Evolutionary conservation across 305 asterid genomes (phyloP).

Genomic region (Solanum hybrid): DNA sequence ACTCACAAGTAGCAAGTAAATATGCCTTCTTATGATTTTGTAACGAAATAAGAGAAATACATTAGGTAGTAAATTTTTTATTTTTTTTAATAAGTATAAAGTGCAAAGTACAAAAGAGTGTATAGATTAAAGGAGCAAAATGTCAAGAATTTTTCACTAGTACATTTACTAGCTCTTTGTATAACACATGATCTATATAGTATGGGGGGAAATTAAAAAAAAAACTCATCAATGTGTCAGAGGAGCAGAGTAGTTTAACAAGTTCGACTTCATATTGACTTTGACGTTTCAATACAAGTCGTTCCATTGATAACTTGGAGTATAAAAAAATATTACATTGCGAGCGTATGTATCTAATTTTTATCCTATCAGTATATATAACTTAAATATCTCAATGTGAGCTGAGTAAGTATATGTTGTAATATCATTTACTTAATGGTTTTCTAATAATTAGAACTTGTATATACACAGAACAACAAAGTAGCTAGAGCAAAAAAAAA

Average conservation of each 20-base stretch:
- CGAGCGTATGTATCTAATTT: neutral
- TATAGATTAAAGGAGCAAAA: too few species aligned
- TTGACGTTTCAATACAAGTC: neutral
- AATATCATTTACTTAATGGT: neutral
- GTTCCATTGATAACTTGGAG: neutral
- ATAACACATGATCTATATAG: too few species aligned
- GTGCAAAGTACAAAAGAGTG: too few species aligned
- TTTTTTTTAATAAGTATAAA: too few species aligned
- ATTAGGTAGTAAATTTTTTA: too few species aligned
- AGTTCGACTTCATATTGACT: neutral
- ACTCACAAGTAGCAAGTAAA: neutral
- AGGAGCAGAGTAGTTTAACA: too few species aligned
- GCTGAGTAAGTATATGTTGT: neutral
- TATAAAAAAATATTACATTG: too few species aligned
- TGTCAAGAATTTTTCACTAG: too few species aligned
- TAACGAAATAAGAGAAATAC: neutral
- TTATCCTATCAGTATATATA: accelerated
- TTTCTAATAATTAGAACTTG: neutral
- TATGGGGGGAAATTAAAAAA: too few species aligned
- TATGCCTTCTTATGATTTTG: neutral
- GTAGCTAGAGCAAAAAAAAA: neutral
- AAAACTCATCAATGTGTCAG: too few species aligned
- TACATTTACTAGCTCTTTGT: too few species aligned
- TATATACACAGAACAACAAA: neutral
- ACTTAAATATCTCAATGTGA: neutral